Base-by-base conservation (phyloP, 1,284 basidiomycete genomes). In the Apiotrichum mycotoxinovorans region DNA sequence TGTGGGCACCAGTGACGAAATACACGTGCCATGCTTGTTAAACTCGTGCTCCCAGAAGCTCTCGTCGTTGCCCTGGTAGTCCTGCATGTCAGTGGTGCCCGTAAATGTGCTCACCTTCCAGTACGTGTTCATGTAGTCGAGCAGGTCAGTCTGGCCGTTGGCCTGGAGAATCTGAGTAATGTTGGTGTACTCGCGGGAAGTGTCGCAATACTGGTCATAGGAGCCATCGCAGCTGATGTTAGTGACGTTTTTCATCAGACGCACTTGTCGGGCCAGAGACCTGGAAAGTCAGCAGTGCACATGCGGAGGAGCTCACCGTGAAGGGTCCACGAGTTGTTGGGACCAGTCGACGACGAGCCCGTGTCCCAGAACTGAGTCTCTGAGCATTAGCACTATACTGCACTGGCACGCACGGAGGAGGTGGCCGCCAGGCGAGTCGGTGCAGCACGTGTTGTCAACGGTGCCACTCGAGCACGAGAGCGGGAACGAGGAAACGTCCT, bases 91-190 rank as follows among this genome's bases (percentile, higher is more conserved):
- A 62, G 59, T 66, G 58, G 51, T 69, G 65, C 55, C 72, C 60
- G 66, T 66, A 69, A 12, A 26, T 27, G 2, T 26, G 11, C 43
- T 4, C 20, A 27, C 43, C 48, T 50, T 50, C 48, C 48, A 50
- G 64, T 65, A 69, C 11, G 76, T 73, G 44, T 85, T 56, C 87
- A 90, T 89, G 72, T 83, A 88, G 11, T 78, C 66, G n/a, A 90
- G 75, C 0, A 86, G 84, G 34, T 81, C 80, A 35, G 78, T 79
- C 20, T 84, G 84, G 2, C 85, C 86, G 57, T 85, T 82, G 18
- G 75, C 70, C 9, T 76, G 74, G 42, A 91, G 79, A 40, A 89
- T 79, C 22, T 75, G 65, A 20, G 79, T 54, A 57, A 89, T 86
- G 64, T 82, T 80, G 26, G 80, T 82, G 66, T 88, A 85, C 35